Evolutionary conservation across 2,329 filamentous ascomycete species (phyloP), one percentile per base, ranked within the genome.

Genomic region (Teratosphaeria gauchensis): DNA sequence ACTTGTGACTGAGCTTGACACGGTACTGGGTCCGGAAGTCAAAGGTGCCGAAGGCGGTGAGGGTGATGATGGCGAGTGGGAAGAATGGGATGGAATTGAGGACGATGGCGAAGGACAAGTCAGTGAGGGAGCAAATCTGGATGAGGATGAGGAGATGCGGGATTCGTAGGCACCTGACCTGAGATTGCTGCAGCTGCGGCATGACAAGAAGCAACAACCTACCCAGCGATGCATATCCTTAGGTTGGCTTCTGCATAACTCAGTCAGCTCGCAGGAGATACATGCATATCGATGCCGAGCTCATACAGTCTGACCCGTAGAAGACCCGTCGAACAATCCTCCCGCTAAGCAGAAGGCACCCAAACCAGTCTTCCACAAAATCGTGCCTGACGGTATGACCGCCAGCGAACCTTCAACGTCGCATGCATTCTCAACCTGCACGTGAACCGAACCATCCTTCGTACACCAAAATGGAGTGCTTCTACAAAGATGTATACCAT

Each of bases 1-100:
- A 76, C 78, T 95, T 52, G 75, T 90, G 51, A 76, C 78, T 54
- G 70, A 68, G 38, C 68, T 80, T 52, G 73, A 78, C 63, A 68
- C 70, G 59, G 69, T 73, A 12, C 66, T 81, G 54, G 78, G 77
- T 28, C 74, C 75, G 21, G 70, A 73, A 51, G 21, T 24, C 16
- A 21, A 31, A 21, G 7, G 19, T 19, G 11, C 52, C 28, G 75
- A 74, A 53, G 75, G 72, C 24, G 74, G 69, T 56, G 70, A 69
- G n/a, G 74, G 69, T 56, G 70, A 69, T 12, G 72, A 74, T 7
- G 74, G 73, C 53, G 67, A 69, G 51, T 68, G 65, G 57, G 69
- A 74, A 31, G 69, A 72, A 51, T 70, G 63, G 68, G 68, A 68
- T 14, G 68, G 68, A 4, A 68, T 69, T 54, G 73, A 72, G 14